Conservation (phyloP, 768 basidiomycete species). For the Mycena vitilis region DNA sequence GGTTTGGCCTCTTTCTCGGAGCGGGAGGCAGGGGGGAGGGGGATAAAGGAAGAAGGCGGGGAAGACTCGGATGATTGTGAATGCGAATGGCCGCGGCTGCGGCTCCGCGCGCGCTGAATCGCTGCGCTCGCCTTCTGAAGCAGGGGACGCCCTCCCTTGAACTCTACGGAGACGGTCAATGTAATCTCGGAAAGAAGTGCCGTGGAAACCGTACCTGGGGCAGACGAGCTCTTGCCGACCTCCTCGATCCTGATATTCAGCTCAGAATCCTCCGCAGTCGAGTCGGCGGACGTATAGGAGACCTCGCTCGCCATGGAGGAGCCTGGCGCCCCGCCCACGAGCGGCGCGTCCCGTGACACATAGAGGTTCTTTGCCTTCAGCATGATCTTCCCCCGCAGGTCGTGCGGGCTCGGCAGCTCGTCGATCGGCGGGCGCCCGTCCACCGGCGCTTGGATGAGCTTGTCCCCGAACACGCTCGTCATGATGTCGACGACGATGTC, state of each 20-base stretch:
- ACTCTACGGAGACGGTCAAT: background rate
- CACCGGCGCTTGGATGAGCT: constrained; percentile 46
- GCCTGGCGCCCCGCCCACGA: constrained; percentile 4
- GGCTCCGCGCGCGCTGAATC: constrained; percentile 36
- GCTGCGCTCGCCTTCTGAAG: constrained; percentile 34
- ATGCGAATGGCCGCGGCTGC: constrained; percentile 25
- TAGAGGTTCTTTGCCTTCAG: constrained; percentile 71
- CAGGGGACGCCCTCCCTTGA: constrained; percentile 12
- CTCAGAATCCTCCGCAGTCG: constrained; percentile 34
- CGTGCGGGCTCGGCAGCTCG: constrained; percentile 87
- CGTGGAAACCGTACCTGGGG: constrained; percentile 1
- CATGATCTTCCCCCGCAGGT: constrained; percentile 82
- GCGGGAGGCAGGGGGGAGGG: constrained; percentile 24
- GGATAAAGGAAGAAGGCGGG: constrained; percentile 31
- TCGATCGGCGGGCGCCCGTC: constrained; percentile 61
- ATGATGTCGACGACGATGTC: constrained; percentile 62
- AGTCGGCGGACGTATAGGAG: constrained; percentile 36
- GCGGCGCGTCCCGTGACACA: constrained; percentile 9
- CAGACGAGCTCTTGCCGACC: constrained; percentile 3
- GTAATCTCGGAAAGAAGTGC: background rate
- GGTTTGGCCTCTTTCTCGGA: constrained; percentile 50
- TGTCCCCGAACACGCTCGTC: constrained; percentile 59
- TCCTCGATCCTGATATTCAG: constrained; percentile 16
- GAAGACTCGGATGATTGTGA: constrained; percentile 31
- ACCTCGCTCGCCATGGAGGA: constrained; percentile 36